Evolutionary conservation across 1,284 basidiomycete genomes (phyloP).

Genomic region (Agaricales sp.): DNA sequence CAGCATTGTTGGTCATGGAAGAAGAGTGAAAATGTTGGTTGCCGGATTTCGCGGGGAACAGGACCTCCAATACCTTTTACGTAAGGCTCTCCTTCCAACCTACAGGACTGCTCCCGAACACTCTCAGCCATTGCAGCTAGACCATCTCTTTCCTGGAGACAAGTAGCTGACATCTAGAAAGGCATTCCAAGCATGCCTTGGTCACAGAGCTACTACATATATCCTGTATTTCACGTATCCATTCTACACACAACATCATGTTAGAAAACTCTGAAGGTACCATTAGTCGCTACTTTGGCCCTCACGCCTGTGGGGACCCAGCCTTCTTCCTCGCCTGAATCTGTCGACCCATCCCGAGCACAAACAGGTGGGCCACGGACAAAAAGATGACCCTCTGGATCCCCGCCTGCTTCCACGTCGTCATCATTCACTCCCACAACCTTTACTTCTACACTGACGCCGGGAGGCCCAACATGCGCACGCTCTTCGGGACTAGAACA

Average conservation of each 20-base stretch:
- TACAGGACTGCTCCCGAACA: too few species aligned
- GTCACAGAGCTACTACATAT: too few species aligned
- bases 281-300: slow-evolving; percentile 48
- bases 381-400: slow-evolving; percentile 39
- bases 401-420: slow-evolving; percentile 46
- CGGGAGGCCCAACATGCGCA: slow-evolving; percentile 62
- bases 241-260: too few species aligned
- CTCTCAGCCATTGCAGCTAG: too few species aligned
- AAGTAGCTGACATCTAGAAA: too few species aligned
- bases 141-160: too few species aligned
- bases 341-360: slow-evolving; percentile 29
- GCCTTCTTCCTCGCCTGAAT: slow-evolving; percentile 24
- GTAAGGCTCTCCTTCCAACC: too few species aligned
- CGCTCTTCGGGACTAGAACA: slow-evolving; percentile 18
- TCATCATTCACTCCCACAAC: slow-evolving; percentile 52
- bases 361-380: slow-evolving; percentile 50
- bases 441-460: slow-evolving; percentile 66
- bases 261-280: slow-evolving; percentile 48
- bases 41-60: too few species aligned
- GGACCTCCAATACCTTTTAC: too few species aligned
- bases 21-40: background rate
- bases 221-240: too few species aligned
- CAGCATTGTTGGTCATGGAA: background rate
- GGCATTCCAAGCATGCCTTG: too few species aligned
- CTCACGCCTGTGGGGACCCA: slow-evolving; percentile 40